Conservation (phyloP, 2,329 filamentous ascomycete species). For the Stemphylium beticola region DNA sequence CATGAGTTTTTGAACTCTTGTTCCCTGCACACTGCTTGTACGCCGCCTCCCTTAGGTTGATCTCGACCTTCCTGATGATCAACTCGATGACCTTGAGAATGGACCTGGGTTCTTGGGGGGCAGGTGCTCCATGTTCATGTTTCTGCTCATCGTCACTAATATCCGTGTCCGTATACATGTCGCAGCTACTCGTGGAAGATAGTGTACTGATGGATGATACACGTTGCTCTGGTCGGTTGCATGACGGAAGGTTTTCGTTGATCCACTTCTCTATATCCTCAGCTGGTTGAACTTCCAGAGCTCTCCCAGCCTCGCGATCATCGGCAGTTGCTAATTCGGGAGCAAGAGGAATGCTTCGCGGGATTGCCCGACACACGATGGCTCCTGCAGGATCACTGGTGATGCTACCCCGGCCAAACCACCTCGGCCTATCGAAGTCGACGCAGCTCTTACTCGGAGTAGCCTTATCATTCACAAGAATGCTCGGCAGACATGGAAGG, state of each 20-base stretch:
- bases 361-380: not conserved
- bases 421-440: conserved; percentile 2
- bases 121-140: not conserved
- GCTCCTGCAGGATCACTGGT: conserved; percentile 4
- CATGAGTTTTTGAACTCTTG: conserved; percentile 10
- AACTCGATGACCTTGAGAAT: conserved; percentile 34
- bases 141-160: conserved; percentile 33
- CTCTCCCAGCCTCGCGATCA: not conserved
- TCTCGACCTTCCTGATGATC: conserved; percentile 38
- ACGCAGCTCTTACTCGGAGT: conserved; percentile 15
- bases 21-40: conserved; percentile 31
- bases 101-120: conserved; percentile 20
- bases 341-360: not conserved
- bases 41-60: conserved; percentile 33
- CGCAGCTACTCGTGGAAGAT: conserved; percentile 37
- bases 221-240: conserved; percentile 29
- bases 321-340: not conserved
- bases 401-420: not conserved
- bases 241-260: conserved; percentile 29
- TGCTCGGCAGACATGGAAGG: conserved; percentile 10
- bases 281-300: not conserved
- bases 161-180: conserved; percentile 39
- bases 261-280: conserved; percentile 36
- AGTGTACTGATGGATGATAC: conserved; percentile 35
- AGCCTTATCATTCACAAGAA: conserved; percentile 9